Base-by-base conservation (phyloP, 345 rosid genomes). In the Populus simonii region DNA sequence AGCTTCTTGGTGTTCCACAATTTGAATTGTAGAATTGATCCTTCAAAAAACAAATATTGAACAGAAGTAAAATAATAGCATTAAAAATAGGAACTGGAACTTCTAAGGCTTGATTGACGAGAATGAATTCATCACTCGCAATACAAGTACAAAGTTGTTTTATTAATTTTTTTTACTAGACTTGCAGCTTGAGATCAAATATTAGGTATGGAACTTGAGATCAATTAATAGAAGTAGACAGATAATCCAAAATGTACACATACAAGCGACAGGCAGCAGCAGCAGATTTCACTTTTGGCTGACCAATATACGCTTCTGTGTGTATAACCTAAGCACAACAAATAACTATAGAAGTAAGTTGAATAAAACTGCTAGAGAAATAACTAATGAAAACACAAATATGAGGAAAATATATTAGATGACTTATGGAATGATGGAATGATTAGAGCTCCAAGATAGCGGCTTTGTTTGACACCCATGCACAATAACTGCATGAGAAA, bases 231-330 rank as follows among this genome's bases (percentile, higher is more conserved):
- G 1, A 29, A 18, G 12, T 18, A 31, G 1, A 36, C 22, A 25
- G 8, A 35, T 18, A 55, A 49, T 74, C 57, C 4, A 10, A 63
- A 78, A 53, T 71, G 73, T 47, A 71, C 66, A 86, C 92, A 43
- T 92, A 93, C 98, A 88, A 85, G 77, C 83, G 91, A 84, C 99
- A 96, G 81, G 98, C 87, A 74, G 91, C 88, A 51, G 96, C 94
- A 43, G 98, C 97, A 74, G 98, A 96, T 84, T 91, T 92, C 71
- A 92, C 99, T 89, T 93, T 96, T 18, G 90, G 87, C 75, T 87
- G 91, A 69, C 99, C 99, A 75, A 96, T 93, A 82, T 79, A 93
- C 62, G 89, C 89, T 89, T 96, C 99, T 1, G 93, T 93, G 82
- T 96, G 99, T 87, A 96, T 96, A 78, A 96, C 85, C 99, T 93